These are phyloP conservation scores for Annulohypoxylon nitens DNA, from an alignment of 495 filamentous ascomycete genomes.

Conservation along the genomic window DNA sequence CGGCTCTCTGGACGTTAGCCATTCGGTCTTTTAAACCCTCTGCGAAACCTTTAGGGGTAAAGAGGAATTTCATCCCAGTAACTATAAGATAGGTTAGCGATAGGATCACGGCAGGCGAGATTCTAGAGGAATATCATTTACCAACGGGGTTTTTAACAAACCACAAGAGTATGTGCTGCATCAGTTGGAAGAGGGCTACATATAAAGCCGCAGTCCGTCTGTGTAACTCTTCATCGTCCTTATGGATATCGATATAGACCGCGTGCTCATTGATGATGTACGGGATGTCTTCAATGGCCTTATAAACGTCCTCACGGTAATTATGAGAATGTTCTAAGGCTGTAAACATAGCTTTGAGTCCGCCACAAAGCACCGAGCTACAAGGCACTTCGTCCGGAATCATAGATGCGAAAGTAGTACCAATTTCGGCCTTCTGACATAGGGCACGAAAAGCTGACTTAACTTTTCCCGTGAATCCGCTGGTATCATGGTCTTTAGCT, in stretches of 20 bases:
- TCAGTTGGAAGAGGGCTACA: constrained; percentile 21
- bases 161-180: constrained; percentile 39
- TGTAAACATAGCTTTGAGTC: constrained; percentile 38
- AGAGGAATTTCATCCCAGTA: constrained; percentile 10
- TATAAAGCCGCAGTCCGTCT: constrained; percentile 33
- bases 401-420: constrained; percentile 11
- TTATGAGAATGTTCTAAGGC: constrained; percentile 16
- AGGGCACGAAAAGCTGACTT: constrained; percentile 21
- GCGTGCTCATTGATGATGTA: constrained; percentile 31
- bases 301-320: constrained; percentile 33
- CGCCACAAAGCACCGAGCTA: constrained; percentile 30
- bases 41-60: constrained; percentile 30
- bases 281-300: constrained; percentile 39
- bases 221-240: constrained; percentile 38
- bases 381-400: constrained; percentile 7
- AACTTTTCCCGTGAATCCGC: constrained; percentile 14
- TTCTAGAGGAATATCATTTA: constrained; percentile 6
- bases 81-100: not conserved
- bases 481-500: constrained; percentile 14
- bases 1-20: constrained; percentile 22
- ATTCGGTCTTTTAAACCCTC: constrained; percentile 23
- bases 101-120: not conserved
- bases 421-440: constrained; percentile 21
- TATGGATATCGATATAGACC: constrained; percentile 9
- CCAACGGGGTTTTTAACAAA: constrained; percentile 38